These are phyloP conservation scores for Colletotrichum liaoningense DNA, from an alignment of 2,329 filamentous ascomycete genomes.

Conservation along the genomic window DNA sequence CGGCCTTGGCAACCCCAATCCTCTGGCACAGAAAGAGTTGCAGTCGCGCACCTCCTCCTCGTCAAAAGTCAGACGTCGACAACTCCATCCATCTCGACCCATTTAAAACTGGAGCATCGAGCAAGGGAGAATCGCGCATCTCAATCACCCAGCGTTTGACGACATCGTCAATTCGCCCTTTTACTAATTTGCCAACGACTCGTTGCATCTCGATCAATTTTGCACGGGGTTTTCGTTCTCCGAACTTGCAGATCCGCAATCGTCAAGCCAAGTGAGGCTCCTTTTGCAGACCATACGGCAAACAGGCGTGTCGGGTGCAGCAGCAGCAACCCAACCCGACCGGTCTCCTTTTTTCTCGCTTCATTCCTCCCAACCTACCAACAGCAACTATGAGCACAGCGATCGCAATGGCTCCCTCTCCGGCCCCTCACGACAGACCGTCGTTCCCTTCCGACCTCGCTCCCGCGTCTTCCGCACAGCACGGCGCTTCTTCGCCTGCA, in stretches of 20 bases:
- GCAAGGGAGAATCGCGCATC: slow-evolving; percentile 34
- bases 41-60: not conserved
- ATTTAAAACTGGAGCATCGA: slow-evolving; percentile 29
- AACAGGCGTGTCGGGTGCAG: slow-evolving; percentile 16
- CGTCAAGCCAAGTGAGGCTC: slow-evolving; percentile 1
- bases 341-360: not conserved
- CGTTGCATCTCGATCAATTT: not conserved
- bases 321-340: slow-evolving; percentile 21
- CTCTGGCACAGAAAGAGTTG: slow-evolving; percentile 16
- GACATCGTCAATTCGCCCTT: slow-evolving; percentile 23
- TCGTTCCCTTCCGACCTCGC: slow-evolving; percentile 65
- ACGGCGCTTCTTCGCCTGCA: slow-evolving; percentile 55
- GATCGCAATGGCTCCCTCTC: slow-evolving; percentile 76
- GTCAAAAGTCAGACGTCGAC: slow-evolving; percentile 12
- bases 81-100: slow-evolving; percentile 23
- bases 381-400: slow-evolving; percentile 71
- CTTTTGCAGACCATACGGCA: slow-evolving; percentile 18
- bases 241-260: not conserved
- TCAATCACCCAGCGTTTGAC: slow-evolving; percentile 23
- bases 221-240: not conserved
- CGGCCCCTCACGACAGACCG: slow-evolving; percentile 73
- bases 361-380: not conserved
- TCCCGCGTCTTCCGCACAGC: slow-evolving; percentile 42
- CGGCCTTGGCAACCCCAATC: slow-evolving; percentile 1
- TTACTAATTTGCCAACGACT: not conserved